These are phyloP conservation scores for Diaporthe citrichinensis DNA, from an alignment of 2,329 filamentous ascomycete genomes.

Conservation along the genomic window DNA sequence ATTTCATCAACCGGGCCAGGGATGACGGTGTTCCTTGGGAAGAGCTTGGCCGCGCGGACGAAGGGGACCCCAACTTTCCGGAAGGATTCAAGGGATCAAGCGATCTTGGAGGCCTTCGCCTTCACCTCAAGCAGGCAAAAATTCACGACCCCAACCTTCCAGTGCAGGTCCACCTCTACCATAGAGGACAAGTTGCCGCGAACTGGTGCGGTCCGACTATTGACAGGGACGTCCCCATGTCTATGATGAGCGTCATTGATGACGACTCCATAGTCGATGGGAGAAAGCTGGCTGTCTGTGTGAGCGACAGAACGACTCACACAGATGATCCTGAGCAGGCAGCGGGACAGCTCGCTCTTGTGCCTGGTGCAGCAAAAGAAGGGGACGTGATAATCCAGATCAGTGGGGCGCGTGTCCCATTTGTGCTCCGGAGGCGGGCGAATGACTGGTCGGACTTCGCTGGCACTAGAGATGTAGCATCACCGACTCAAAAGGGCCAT, in stretches of 20 bases:
- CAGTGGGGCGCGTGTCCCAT: slow-evolving; percentile 18
- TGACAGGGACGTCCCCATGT: neutral
- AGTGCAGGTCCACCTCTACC: slow-evolving; percentile 1
- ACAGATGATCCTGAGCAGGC: neutral
- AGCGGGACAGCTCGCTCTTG: neutral
- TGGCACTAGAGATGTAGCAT: no score
- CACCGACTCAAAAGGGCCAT: neutral
- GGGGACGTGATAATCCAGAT: slow-evolving; percentile 24
- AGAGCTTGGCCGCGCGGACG: neutral
- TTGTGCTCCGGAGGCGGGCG: neutral
- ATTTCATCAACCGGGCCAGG: neutral
- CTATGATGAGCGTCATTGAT: neutral
- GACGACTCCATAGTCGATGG: slow-evolving; percentile 13
- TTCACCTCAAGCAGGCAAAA: neutral
- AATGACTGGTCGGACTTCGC: neutral
- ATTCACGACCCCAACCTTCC: neutral
- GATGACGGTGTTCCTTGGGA: neutral
- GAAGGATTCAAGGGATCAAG: neutral
- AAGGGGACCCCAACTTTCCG: neutral
- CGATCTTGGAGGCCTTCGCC: neutral
- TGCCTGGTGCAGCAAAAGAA: neutral
- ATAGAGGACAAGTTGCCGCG: neutral
- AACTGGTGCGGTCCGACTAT: slow-evolving; percentile 8
- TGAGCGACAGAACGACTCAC: rapidly evolving
- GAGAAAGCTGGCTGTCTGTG: neutral